These are phyloP conservation scores for Mycena vitilis DNA, from an alignment of 768 basidiomycete genomes.

Conservation along the genomic window DNA sequence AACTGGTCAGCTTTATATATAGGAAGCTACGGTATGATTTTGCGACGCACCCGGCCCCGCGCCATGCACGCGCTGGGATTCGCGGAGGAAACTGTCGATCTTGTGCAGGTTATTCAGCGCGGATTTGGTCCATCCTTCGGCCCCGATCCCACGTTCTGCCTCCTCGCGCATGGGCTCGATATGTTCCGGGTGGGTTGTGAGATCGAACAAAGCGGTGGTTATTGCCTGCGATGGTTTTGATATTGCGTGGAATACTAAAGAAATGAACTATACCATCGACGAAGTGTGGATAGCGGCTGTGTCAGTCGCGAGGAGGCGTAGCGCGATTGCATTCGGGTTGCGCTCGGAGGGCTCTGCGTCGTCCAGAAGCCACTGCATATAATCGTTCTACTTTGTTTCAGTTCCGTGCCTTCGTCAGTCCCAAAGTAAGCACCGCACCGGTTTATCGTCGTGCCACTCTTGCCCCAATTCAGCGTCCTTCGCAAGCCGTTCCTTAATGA, in stretches of 20 bases:
- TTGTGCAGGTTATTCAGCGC: constrained; percentile 10
- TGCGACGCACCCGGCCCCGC: background rate
- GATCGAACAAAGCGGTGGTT: constrained; percentile 11
- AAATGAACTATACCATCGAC: background rate
- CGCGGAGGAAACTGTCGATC: constrained; percentile 19
- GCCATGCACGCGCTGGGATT: constrained; percentile 17
- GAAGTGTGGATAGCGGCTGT: constrained; percentile 10
- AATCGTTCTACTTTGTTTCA: constrained; percentile 1
- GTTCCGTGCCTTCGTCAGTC: too few species aligned
- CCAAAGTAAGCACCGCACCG: constrained; percentile 40
- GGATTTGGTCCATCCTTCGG: constrained; percentile 12
- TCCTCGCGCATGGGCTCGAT: constrained; percentile 16
- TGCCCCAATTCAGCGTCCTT: constrained; percentile 39
- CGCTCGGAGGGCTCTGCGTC: background rate
- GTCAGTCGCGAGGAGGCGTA: background rate
- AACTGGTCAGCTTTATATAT: too few species aligned
- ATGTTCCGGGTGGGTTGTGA: constrained; percentile 5
- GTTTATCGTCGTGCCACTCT: constrained; percentile 44
- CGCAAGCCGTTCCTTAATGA: constrained; percentile 45
- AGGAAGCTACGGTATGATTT: background rate
- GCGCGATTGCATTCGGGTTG: background rate
- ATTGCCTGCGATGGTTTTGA: constrained; percentile 8
- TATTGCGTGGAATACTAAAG: background rate
- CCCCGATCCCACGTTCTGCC: background rate
- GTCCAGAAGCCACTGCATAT: constrained; percentile 18